Base-by-base conservation (phyloP, 306 rosid genomes). In the Castanea mollissima region DNA sequence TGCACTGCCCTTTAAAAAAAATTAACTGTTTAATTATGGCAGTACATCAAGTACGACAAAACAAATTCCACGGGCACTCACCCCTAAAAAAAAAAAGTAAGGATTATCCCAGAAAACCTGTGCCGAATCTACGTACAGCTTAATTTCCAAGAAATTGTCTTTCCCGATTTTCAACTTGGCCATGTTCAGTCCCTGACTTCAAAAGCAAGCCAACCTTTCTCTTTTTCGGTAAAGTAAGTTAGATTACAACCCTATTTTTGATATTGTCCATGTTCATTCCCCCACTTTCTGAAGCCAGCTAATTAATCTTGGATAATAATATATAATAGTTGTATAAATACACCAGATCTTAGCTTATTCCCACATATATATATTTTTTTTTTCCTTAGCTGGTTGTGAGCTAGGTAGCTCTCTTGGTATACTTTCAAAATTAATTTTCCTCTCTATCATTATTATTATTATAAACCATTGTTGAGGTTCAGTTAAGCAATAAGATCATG, bases 191-290 rank as follows among this genome's bases (percentile, higher is more conserved):
- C 67, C 55, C 74, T 51, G 38, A 29, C 80, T 77, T 77, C 54
- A 32, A n/a, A 77, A 64, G 55, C 80, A 77, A 51, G 74, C 29
- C 38, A 54, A 31, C 52, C 29, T 77, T 76, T 54, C 38, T 41
- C 60, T 63, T 76, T 73, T 65, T 29, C 57, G 20, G 55, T 25
- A n/a, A 32, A 21, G 1, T 71, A 54, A 59, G 20, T 62, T 55
- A 31, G 19, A 65, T 65, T 59, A 31, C 2, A 76, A 20, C 12
- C 1, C 54, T 11, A 4, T 64, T 31, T 31, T 32, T 6, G 3
- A 27, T 34, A 4, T 21, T 65, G 71, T 8, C 71, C 71, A 65
- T 34, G 51, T 65, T 65, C 71, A 34, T 8, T 34, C 44, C 71
- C 49, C 25, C 71, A 21, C 71, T 32, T 16, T 65, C 71, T 65